Evolutionary conservation across 228 moss, liverwort and hornwort species (phyloP).

Genomic region (Sphagnum fallax): DNA sequence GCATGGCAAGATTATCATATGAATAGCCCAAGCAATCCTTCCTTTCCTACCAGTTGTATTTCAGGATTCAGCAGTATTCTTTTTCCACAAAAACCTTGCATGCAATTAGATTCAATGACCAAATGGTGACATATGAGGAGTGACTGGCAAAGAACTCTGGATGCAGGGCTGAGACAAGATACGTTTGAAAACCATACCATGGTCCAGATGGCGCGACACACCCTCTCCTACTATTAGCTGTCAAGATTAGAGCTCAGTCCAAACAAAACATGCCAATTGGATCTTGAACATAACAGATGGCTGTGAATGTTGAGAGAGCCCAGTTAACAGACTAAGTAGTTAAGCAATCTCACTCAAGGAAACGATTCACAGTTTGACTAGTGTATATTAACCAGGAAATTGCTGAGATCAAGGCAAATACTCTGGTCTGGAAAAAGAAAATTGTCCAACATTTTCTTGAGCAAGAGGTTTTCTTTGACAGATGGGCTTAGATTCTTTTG

Average conservation of each 20-base stretch:
- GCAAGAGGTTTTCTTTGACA: no score
- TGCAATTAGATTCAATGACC: not conserved
- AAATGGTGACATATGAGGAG: not conserved
- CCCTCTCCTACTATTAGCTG: constrained; percentile 99
- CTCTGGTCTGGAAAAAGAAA: no score
- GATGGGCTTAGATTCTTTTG: not conserved
- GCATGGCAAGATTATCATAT: constrained; percentile 14
- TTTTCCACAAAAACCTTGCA: not conserved
- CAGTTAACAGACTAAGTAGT: not conserved
- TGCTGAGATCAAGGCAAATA: no score
- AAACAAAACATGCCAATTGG: constrained; percentile 54
- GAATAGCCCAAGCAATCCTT: no score
- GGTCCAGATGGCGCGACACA: constrained; percentile 96
- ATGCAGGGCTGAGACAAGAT: not conserved
- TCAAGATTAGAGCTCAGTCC: constrained; percentile 97
- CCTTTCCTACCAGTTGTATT: not conserved
- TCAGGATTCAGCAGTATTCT: not conserved
- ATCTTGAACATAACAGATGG: constrained; percentile 41
- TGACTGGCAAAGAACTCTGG: not conserved
- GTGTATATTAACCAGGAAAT: no score
- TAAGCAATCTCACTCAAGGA: no score
- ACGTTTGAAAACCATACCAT: constrained; percentile 96
- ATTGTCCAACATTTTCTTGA: no score
- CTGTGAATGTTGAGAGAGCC: constrained; percentile 34
- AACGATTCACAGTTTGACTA: no score